Conservation (phyloP, 164 flowering plant genomes). For the Magnolia changhungtana region DNA sequence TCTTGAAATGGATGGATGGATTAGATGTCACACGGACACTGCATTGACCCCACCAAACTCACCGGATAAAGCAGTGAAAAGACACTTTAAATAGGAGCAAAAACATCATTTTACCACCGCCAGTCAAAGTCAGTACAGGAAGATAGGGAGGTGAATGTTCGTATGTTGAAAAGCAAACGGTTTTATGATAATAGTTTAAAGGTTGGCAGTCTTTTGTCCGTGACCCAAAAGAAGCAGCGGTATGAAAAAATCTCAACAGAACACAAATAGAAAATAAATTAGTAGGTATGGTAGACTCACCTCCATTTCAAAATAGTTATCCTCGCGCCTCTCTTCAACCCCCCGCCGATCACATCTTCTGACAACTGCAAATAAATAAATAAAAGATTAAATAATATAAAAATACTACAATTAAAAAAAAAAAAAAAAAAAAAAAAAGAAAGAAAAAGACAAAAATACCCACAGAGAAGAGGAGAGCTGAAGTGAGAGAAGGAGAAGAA, state of each 20-base stretch:
- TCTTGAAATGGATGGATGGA: too few relatives aligned
- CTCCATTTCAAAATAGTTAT: constrained; percentile 80
- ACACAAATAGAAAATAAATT: neutral
- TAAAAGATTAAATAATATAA: neutral
- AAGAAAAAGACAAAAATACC: constrained; percentile 17
- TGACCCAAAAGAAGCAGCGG: too few relatives aligned
- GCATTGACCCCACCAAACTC: too few relatives aligned
- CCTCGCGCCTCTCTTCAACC: constrained; percentile 46
- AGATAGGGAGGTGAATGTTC: too few relatives aligned
- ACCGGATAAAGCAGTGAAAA: too few relatives aligned
- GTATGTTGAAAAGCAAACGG: too few relatives aligned
- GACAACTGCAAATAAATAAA: constrained; percentile 15
- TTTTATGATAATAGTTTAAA: too few relatives aligned
- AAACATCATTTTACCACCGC: too few relatives aligned
- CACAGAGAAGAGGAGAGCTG: constrained; percentile 68
- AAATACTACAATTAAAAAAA: neutral
- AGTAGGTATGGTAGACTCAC: constrained; percentile 25
- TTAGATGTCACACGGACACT: too few relatives aligned
- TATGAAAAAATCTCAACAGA: neutral
- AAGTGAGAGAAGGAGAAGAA: constrained; percentile 86
- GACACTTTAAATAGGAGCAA: too few relatives aligned
- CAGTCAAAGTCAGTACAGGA: too few relatives aligned
- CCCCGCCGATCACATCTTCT: constrained; percentile 42
- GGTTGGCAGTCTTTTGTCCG: too few relatives aligned
- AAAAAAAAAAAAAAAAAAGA: neutral